Evolutionary conservation across 129 eudicot species (phyloP), one percentile per base, ranked within the genome.

Genomic region (Sambucus nigra): DNA sequence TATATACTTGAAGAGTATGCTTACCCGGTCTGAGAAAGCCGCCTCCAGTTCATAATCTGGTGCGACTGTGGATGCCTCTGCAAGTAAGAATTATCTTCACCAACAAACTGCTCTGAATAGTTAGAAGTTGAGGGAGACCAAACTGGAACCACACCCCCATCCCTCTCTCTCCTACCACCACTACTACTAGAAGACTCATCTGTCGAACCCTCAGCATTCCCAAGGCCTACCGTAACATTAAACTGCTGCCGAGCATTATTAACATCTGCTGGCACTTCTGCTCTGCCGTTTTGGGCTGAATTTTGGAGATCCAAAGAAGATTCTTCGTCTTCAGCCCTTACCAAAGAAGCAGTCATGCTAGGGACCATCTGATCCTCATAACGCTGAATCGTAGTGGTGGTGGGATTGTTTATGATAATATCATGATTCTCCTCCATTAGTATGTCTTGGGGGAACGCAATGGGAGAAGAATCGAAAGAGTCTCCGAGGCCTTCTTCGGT

Each of bases 351-450:
- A 26, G 92, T 80, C 69, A 92, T 69, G 58, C 89, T 92, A 1
- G 99, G 99, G 31, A 92, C 99, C 95, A 92, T 92, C 55, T 92
- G 99, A 28, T 92, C 99, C 65, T 80, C 87, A 19, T 82, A 79
- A 35, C 80, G 84, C 23, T 73, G 69, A 42, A 68, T 51, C 2
- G 38, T 55, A 26, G 84, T 53, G 15, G 61, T 62, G 1, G 76
- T 50, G 25, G 75, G 79, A 32, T 73, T 78, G 54, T 73, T 61
- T 55, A 77, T 73, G 5, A 56, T 6, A 0, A 73, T 78, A 59
- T 63, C 80, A 1, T 78, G 79, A 28, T 82, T 87, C 69, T 66
- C 66, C 17, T 92, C 99, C 94, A 92, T 42, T 42, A 13, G 48
- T 42, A 42, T 72, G 74, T 76, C 95, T 58, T 70, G 86, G 3